These are phyloP conservation scores for Sophora flavescens DNA, from an alignment of 306 rosid species.

Conservation along the genomic window DNA sequence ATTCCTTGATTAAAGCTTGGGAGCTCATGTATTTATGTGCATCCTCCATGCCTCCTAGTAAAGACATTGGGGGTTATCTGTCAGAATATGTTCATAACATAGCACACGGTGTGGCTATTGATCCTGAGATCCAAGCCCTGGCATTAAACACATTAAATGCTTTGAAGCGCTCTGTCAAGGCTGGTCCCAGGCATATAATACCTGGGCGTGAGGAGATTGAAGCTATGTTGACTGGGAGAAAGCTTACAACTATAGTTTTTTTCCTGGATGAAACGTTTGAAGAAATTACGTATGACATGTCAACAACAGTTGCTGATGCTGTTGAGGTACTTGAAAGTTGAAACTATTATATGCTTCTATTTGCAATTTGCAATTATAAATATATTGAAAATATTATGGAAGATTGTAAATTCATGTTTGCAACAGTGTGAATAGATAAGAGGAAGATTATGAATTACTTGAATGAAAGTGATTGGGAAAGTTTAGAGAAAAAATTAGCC, in stretches of 20 bases:
- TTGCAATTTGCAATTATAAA: constrained; percentile 35
- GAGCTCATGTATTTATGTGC: constrained; percentile 90
- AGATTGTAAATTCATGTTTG: constrained; percentile 7
- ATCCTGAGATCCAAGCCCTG: constrained; percentile 77
- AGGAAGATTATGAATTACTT: constrained; percentile 7
- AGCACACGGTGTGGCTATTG: constrained; percentile 66
- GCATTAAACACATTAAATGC: constrained; percentile 85
- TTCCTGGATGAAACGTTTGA: constrained; percentile 97
- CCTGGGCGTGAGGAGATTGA: constrained; percentile 96
- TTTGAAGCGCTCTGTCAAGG: constrained; percentile 88
- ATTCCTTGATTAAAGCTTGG: constrained; percentile 89
- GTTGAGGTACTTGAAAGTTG: constrained; percentile 73
- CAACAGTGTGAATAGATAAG: constrained; percentile 10
- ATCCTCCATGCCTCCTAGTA: constrained; percentile 95
- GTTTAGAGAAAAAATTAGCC: neutral
- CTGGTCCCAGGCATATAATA: constrained; percentile 88
- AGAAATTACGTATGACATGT: constrained; percentile 93
- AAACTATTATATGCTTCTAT: constrained; percentile 36
- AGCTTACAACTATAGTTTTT: constrained; percentile 90
- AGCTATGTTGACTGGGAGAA: constrained; percentile 81
- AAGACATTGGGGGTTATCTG: constrained; percentile 86
- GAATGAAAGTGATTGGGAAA: constrained; percentile 19
- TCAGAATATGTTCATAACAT: constrained; percentile 88
- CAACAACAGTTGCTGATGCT: constrained; percentile 92
- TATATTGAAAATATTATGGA: constrained; percentile 7